These are phyloP conservation scores for Verticillium klebahnii DNA, from an alignment of 2,329 filamentous ascomycete genomes.

Conservation along the genomic window DNA sequence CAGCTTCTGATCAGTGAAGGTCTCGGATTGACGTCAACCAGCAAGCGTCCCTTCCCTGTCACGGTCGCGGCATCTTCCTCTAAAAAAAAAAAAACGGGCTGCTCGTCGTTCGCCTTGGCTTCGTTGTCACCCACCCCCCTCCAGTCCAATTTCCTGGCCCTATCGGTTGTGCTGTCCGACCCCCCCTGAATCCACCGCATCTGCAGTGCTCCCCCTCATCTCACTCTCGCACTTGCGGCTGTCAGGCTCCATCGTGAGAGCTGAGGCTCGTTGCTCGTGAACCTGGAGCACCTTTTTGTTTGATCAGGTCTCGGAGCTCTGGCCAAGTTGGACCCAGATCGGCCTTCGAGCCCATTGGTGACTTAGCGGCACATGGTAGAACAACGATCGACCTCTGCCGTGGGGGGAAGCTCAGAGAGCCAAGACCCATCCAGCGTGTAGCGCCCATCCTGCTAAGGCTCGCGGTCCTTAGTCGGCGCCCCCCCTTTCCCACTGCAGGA, in stretches of 20 bases:
- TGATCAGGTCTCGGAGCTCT: neutral
- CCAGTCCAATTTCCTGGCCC: neutral
- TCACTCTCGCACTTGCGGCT: neutral
- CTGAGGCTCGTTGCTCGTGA: neutral
- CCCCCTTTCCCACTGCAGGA: neutral
- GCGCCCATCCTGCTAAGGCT: neutral
- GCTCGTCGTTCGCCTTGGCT: neutral
- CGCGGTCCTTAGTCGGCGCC: neutral
- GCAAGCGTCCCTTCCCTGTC: neutral
- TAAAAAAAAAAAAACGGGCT: too few species aligned
- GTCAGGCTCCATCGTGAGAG: neutral
- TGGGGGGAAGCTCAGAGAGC: neutral
- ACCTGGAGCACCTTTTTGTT: neutral
- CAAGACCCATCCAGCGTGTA: neutral
- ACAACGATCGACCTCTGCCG: neutral
- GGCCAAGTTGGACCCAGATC: neutral
- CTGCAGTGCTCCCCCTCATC: neutral
- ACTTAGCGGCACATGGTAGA: neutral
- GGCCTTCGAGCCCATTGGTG: neutral
- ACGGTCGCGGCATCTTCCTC: neutral
- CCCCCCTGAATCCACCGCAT: neutral
- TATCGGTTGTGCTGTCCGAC: neutral
- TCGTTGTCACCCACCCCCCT: neutral
- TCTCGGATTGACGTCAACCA: neutral
- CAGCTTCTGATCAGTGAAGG: neutral